These are phyloP conservation scores for Hysterangium stoloniferum DNA, from an alignment of 768 basidiomycete species.

Conservation along the genomic window DNA sequence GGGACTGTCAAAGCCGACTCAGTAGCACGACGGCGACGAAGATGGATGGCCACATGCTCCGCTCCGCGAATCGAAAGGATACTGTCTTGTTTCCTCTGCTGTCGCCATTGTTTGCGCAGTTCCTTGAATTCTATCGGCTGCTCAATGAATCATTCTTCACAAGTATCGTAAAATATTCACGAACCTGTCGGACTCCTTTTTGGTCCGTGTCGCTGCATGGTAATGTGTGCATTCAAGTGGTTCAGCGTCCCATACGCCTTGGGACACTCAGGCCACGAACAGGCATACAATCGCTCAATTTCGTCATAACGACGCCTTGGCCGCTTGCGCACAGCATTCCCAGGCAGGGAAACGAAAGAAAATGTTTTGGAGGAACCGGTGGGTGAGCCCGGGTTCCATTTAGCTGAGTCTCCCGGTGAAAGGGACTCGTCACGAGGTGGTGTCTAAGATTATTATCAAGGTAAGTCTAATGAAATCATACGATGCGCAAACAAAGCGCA, in stretches of 20 bases:
- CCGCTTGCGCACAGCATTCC: slow-evolving; percentile 74
- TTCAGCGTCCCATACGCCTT: slow-evolving; percentile 94
- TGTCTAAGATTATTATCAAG: not conserved
- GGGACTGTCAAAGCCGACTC: slow-evolving; percentile 2
- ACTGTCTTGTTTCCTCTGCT: slow-evolving; percentile 72
- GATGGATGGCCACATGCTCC: not conserved
- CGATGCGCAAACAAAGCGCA: not conserved
- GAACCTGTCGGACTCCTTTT: slow-evolving; percentile 87
- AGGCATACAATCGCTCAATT: slow-evolving; percentile 89
- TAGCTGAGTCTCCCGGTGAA: slow-evolving; percentile 2
- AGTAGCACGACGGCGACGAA: slow-evolving; percentile 11
- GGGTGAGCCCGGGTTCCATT: not conserved
- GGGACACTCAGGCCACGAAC: slow-evolving; percentile 56
- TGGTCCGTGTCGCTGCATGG: slow-evolving; percentile 93
- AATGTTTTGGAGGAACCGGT: slow-evolving; percentile 47
- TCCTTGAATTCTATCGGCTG: slow-evolving; percentile 84
- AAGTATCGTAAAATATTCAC: slow-evolving; percentile 24
- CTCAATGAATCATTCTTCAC: not conserved
- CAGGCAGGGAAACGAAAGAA: slow-evolving; percentile 74
- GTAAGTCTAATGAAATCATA: not conserved
- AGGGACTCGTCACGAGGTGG: slow-evolving; percentile 2
- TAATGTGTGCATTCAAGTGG: slow-evolving; percentile 95
- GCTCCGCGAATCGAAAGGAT: not conserved
- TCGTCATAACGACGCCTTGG: slow-evolving; percentile 87
- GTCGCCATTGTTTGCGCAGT: slow-evolving; percentile 92